Evolutionary conservation across 2,329 filamentous ascomycete genomes (phyloP), one percentile per base, ranked within the genome.

Genomic region (Rosellinia necatrix): DNA sequence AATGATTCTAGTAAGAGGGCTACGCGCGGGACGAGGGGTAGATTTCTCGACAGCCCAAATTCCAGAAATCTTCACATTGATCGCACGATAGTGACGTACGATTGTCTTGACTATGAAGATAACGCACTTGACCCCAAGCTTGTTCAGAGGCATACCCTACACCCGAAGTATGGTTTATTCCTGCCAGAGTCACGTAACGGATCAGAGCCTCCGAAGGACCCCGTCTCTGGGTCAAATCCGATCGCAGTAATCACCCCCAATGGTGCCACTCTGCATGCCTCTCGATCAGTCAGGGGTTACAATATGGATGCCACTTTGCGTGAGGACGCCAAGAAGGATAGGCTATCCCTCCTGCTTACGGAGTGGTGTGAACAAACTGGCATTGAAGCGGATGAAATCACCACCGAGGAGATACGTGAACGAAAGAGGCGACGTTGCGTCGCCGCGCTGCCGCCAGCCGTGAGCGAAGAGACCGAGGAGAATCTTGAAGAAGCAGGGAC

Each of bases 1-100:
- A 85, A 85, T 56, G 80, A 82, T 61, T 76, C 78, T 25, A 75
- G 75, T 56, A 79, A 81, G 53, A 79, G 79, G 19, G 80, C 81
- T 42, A 83, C 78, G 29, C 76, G 76, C 61, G 76, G 76, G 12
- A 78, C 79, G 58, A 75, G 82, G 46, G 81, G 81, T 64, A 80
- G 77, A 66, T 84, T 78, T 62, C 72, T 83, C 42, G 75, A 79
- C 59, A 78, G 75, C 24, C 81, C 82, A 32, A 82, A 83, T 65
- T 79, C 78, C 40, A 78, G 77, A 54, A 77, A 76, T 52, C 74
- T 81, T 68, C 81, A 84, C 64, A 73, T 81, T 58, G 83, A 86
- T 61, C 78, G 79, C 56, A 78, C 78, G 56, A 76, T 80, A 58
- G 77, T 75, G 60, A 76, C 77, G 59, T 83, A 80, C 67, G 81